Evolutionary conservation across 371 early-diverging fungal genomes (phyloP).

Genomic region (Globomyces sp.): DNA sequence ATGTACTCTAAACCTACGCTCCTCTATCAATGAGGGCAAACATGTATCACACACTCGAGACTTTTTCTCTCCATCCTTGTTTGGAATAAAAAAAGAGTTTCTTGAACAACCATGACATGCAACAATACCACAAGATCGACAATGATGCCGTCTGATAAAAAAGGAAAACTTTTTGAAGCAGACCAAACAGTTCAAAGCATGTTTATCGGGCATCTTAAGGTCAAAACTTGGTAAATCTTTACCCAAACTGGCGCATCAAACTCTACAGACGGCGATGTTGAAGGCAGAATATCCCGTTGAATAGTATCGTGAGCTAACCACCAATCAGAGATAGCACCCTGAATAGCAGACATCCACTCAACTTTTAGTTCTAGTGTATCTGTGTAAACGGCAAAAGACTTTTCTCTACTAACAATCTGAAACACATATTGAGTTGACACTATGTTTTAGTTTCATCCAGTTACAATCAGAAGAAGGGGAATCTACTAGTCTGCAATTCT

Average conservation of each 20-base stretch:
- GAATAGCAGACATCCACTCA: constrained; percentile 61
- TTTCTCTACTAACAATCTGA: constrained; percentile 68
- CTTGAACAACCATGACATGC: constrained; percentile 69
- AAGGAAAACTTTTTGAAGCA: constrained; percentile 58
- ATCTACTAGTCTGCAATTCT: constrained; percentile 58
- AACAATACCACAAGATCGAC: constrained; percentile 69
- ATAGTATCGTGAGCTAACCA: background rate
- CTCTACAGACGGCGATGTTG: constrained; percentile 36
- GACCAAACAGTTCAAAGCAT: constrained; percentile 25
- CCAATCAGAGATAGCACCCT: constrained; percentile 50
- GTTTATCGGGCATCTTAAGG: constrained; percentile 26
- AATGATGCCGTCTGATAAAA: constrained; percentile 64
- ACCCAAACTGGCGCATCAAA: constrained; percentile 72
- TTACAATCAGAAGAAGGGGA: constrained; percentile 44
- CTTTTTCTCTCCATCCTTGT: constrained; percentile 26
- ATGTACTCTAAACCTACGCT: constrained; percentile 27
- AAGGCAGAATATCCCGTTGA: constrained; percentile 16
- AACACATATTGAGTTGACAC: constrained; percentile 44
- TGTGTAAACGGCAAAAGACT: constrained; percentile 65
- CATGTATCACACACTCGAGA: constrained; percentile 28
- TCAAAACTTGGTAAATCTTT: background rate
- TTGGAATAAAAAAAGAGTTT: constrained; percentile 50
- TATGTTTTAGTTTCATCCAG: no score
- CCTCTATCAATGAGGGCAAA: constrained; percentile 28
- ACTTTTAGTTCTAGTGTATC: constrained; percentile 50